Conservation (phyloP, 1,139 yeast genomes). For the Yamadazyma atlantica region DNA sequence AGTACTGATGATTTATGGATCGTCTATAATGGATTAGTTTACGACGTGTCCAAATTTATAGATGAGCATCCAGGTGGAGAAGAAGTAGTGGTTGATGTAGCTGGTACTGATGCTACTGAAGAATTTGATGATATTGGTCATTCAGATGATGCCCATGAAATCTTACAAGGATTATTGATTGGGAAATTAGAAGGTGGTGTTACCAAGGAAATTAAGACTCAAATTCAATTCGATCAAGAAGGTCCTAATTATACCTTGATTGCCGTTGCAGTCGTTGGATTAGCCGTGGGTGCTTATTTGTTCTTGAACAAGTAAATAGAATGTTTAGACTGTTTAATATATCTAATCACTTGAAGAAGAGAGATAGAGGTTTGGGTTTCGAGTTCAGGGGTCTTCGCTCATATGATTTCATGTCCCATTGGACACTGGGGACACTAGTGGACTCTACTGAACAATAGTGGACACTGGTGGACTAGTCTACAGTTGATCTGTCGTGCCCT, state of each 20-base stretch:
- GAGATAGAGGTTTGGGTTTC: too few species aligned
- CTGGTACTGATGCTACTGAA: slow-evolving; percentile 91
- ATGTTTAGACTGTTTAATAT: neutral
- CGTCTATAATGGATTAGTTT: slow-evolving; percentile 86
- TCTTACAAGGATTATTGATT: slow-evolving; percentile 63
- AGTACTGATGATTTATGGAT: slow-evolving; percentile 84
- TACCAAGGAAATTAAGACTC: slow-evolving; percentile 25
- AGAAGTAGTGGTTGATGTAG: slow-evolving; percentile 88
- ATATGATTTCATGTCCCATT: too few species aligned
- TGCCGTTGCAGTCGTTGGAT: slow-evolving; percentile 50
- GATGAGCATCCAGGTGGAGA: slow-evolving; percentile 99
- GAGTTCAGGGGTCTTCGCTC: too few species aligned
- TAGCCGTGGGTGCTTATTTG: slow-evolving; percentile 57
- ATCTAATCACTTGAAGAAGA: neutral
- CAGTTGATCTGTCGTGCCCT: too few species aligned
- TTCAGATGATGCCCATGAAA: slow-evolving; percentile 90
- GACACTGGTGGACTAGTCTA: too few species aligned
- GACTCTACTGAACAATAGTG: too few species aligned
- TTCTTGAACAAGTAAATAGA: slow-evolving; percentile 14
- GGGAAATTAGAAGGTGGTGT: slow-evolving; percentile 59
- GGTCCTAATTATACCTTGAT: slow-evolving; percentile 32
- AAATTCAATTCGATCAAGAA: slow-evolving; percentile 25
- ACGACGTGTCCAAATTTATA: slow-evolving; percentile 77
- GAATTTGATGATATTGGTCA: slow-evolving; percentile 97
- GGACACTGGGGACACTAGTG: too few species aligned